phyloP scores from a whole-genome alignment of 169 alveolate genomes.

The Cryptosporidium tyzzeri region DNA sequence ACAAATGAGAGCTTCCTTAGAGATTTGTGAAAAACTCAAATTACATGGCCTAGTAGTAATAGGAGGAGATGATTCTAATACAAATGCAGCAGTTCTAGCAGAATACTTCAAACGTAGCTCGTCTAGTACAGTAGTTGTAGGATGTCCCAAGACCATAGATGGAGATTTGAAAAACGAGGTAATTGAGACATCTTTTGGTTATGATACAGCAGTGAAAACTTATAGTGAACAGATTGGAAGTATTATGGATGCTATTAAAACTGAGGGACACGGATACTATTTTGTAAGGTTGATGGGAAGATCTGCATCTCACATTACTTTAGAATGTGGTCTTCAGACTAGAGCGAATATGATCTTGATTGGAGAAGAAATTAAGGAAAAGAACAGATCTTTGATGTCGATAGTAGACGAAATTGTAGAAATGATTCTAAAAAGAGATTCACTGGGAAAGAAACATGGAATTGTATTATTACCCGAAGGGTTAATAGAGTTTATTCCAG shows the following conservation, averaged over 20 bases:
- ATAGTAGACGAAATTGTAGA: constrained; percentile 84
- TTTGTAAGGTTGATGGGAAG: constrained; percentile 91
- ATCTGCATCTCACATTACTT: constrained; percentile 90
- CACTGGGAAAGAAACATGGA: constrained; percentile 85
- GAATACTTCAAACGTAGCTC: constrained; percentile 84
- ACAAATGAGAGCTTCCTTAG: constrained; percentile 82
- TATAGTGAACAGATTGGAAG: constrained; percentile 90
- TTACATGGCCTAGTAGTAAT: constrained; percentile 87
- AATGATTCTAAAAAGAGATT: constrained; percentile 81
- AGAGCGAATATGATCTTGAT: constrained; percentile 82
- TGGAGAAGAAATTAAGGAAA: constrained; percentile 84
- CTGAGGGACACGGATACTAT: constrained; percentile 85
- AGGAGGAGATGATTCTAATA: constrained; percentile 93
- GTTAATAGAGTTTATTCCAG: constrained; percentile 89
- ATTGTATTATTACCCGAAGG: constrained; percentile 89
- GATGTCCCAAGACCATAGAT: constrained; percentile 91
- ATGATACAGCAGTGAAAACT: constrained; percentile 87
- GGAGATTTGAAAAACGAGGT: constrained; percentile 89
- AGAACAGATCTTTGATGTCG: constrained; percentile 80
- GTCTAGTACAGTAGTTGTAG: constrained; percentile 83
- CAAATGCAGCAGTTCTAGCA: constrained; percentile 90
- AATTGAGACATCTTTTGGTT: constrained; percentile 90
- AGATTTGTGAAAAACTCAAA: constrained; percentile 81
- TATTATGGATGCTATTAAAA: constrained; percentile 84
- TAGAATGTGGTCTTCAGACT: constrained; percentile 88